phyloP scores from a whole-genome alignment of 78 protist genomes.

The Monosiga brevicollis region DNA sequence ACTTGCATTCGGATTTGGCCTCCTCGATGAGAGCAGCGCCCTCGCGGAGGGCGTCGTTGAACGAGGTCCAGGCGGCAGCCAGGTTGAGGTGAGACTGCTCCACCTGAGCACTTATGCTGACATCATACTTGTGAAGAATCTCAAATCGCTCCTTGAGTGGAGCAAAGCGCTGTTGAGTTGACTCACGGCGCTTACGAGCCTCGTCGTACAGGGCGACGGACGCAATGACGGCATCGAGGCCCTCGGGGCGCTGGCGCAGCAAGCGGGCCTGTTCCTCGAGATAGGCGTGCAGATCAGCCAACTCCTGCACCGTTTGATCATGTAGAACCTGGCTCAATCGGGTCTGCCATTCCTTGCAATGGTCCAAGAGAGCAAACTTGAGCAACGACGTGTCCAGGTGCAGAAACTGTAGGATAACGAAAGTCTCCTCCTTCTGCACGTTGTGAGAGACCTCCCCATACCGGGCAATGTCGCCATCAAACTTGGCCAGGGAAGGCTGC shows the following conservation, averaged over 20 bases:
- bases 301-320: conserved; percentile 24
- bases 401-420: conserved; percentile 36
- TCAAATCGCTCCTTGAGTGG: conserved; percentile 43
- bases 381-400: conserved; percentile 47
- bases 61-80: not conserved
- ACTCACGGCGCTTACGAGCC: not conserved
- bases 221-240: conserved; percentile 40
- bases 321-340: conserved; percentile 36
- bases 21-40: conserved; percentile 1
- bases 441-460: conserved; percentile 6
- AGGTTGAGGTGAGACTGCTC: conserved; percentile 6
- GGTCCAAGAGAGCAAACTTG: conserved; percentile 44
- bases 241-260: conserved; percentile 28
- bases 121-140: conserved; percentile 29
- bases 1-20: conserved; percentile 31
- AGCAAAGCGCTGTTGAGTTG: conserved; percentile 36
- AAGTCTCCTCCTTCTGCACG: conserved; percentile 25
- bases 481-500: conserved; percentile 32
- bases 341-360: conserved; percentile 52
- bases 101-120: conserved; percentile 21
- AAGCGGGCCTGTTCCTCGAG: not conserved
- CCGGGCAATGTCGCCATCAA: conserved; percentile 47
- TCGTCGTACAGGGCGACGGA: not conserved
- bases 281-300: conserved; percentile 18
- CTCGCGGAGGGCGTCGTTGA: conserved; percentile 7